These are phyloP conservation scores for Gnaphalium uliginosum DNA, from an alignment of 129 eudicot species.

Conservation along the genomic window DNA sequence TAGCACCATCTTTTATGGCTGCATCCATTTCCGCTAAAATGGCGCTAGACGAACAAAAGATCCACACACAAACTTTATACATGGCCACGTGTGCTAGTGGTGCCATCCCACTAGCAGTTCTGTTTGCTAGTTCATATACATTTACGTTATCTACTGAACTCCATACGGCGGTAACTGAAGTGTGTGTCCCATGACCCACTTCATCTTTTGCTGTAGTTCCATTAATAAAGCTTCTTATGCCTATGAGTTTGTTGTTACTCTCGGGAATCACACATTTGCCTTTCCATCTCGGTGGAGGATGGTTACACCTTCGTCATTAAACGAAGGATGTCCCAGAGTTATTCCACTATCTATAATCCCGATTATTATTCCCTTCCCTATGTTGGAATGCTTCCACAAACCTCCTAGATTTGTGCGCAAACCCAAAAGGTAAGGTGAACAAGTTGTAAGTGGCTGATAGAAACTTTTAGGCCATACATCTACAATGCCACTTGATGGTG, in stretches of 20 bases:
- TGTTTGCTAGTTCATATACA: constrained; percentile 34
- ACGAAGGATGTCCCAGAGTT: constrained; percentile 30
- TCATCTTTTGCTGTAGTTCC: constrained; percentile 26
- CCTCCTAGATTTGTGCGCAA: constrained; percentile 16
- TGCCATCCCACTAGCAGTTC: constrained; percentile 46
- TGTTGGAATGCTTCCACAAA: constrained; percentile 19
- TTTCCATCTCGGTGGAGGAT: constrained; percentile 44
- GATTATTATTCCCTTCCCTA: constrained; percentile 23
- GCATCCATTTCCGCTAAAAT: constrained; percentile 50
- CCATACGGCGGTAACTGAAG: constrained; percentile 12
- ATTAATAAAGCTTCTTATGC: constrained; percentile 38
- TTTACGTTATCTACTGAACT: constrained; percentile 30
- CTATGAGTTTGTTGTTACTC: constrained; percentile 14
- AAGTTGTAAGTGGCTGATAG: constrained; percentile 31
- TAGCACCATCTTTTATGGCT: constrained; percentile 50
- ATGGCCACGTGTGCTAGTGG: constrained; percentile 31
- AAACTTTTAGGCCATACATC: constrained; percentile 10
- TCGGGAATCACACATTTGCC: constrained; percentile 36
- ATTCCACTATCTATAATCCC: constrained; percentile 27
- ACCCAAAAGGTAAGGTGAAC: constrained; percentile 23
- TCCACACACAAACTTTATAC: constrained; percentile 27
- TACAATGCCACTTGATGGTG: constrained; percentile 35
- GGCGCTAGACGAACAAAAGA: constrained; percentile 22
- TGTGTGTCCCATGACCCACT: constrained; percentile 46
- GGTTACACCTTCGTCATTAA: constrained; percentile 21